These are phyloP conservation scores for Colletotrichum eleusines DNA, from an alignment of 2,329 filamentous ascomycete species.

Conservation along the genomic window DNA sequence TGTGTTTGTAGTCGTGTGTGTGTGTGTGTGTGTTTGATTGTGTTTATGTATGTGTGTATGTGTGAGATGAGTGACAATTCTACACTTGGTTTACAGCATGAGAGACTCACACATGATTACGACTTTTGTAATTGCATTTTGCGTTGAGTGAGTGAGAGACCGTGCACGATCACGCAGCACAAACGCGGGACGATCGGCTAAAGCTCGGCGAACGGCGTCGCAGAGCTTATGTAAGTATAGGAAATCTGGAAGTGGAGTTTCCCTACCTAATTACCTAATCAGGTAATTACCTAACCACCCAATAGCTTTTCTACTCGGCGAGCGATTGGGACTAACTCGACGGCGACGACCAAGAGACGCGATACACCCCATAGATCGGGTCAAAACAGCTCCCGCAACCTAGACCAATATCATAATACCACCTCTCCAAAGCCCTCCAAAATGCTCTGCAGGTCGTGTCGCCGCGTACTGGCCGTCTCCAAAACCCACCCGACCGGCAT, in stretches of 20 bases:
- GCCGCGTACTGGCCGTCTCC: conserved; percentile 39
- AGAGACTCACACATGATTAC: conserved; percentile 8
- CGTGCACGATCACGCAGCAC: neutral
- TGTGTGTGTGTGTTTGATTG: neutral
- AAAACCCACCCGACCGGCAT: conserved; percentile 5
- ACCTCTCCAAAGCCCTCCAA: neutral
- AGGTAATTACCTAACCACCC: neutral
- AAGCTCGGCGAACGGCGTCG: no score
- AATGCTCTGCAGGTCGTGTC: conserved; percentile 42
- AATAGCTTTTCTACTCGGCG: no score
- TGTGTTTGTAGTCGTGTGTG: neutral
- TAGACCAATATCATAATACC: no score
- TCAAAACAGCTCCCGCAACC: no score
- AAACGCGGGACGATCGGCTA: neutral
- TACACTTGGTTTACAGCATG: neutral
- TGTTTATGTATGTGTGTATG: neutral
- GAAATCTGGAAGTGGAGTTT: conserved; percentile 28
- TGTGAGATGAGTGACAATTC: neutral
- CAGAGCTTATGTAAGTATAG: conserved; percentile 23
- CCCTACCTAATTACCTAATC: no score
- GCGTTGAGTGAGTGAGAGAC: conserved; percentile 3
- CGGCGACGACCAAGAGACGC: neutral
- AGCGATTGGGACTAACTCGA: neutral
- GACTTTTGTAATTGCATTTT: neutral
- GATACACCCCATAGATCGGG: no score